Evolutionary conservation across 257 asterid genomes (phyloP), one percentile per base, ranked within the genome.

Genomic region (Rehmannia glutinosa): DNA sequence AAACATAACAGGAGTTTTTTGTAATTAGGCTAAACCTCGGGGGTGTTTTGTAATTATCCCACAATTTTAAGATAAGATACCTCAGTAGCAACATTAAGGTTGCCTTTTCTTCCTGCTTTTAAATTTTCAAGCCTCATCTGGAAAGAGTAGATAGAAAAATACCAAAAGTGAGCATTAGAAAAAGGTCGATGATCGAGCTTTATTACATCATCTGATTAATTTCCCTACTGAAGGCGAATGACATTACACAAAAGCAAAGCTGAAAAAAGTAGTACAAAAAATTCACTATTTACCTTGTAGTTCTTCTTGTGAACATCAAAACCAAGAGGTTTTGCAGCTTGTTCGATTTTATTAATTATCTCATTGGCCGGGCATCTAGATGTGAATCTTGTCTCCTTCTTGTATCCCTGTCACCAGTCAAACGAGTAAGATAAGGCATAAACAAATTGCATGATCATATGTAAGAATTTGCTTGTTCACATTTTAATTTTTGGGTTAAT

Each of bases 71-170:
- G 28, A 13, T 23, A 17, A 35, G 62, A 42, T 79, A 91, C 98
- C 95, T 92, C 89, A 7, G 98, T 89, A 36, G 98, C 83, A 51
- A 92, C 87, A 60, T 87, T 89, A 72, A 92, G 96, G 77, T 87
- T 87, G 74, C 98, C 98, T 75, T 92, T 92, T 68, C 96, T 82
- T 76, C 98, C 98, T 12, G 96, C 96, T 87, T 89, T 87, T 6
- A 75, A 41, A 61, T 89, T 92, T 77, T 92, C 92, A 30, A 92
- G 96, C 82, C 94, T 82, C 96, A 92, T 85, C 98, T 92, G 77
- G 19, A 55, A 60, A 68, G 49, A 28, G 16, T 8, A 16, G 32
- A 30, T 7, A 28, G 20, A 65, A 42, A 9, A 28, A 11, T 21
- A 17, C 30, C 27, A 43, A 13, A 47, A 12, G 53, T 53, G 38